These are phyloP conservation scores for Cyclotella atomus DNA, from an alignment of 108 stramenopile species.

Conservation along the genomic window DNA sequence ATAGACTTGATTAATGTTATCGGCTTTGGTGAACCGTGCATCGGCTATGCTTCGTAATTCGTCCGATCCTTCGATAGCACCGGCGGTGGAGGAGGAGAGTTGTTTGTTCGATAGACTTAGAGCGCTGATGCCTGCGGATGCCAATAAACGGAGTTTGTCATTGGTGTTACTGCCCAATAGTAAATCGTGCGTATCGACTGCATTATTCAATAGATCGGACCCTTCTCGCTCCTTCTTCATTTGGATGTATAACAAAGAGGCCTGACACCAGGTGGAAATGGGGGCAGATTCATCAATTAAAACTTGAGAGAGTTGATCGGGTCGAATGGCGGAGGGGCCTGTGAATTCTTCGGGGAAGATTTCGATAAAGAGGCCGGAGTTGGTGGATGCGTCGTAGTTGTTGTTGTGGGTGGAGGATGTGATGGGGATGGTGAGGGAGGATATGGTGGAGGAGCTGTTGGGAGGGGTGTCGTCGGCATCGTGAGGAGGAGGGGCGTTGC, in stretches of 20 bases:
- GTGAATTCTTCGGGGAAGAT: conserved; percentile 87
- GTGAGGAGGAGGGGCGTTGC: neutral
- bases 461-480: neutral
- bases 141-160: conserved; percentile 65
- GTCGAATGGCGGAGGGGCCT: conserved; percentile 40
- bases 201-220: conserved; percentile 66
- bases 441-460: no score
- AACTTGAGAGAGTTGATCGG: conserved; percentile 58
- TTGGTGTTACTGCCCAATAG: conserved; percentile 46
- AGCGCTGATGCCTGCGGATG: conserved; percentile 79
- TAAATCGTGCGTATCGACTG: conserved; percentile 48
- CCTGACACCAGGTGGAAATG: conserved; percentile 65
- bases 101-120: conserved; percentile 52
- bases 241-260: conserved; percentile 71
- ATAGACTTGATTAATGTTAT: conserved; percentile 75
- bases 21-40: conserved; percentile 69
- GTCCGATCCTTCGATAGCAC: no score
- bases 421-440: conserved; percentile 77
- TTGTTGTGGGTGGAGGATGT: conserved; percentile 47
- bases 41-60: conserved; percentile 71
- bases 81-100: no score
- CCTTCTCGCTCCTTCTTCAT: conserved; percentile 60
- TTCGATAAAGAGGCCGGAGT: conserved; percentile 62
- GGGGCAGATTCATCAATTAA: conserved; percentile 73
- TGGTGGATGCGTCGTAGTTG: conserved; percentile 16